These are phyloP conservation scores for Pochonia chlamydosporia DNA, from an alignment of 2,329 filamentous ascomycete species.

Conservation along the genomic window DNA sequence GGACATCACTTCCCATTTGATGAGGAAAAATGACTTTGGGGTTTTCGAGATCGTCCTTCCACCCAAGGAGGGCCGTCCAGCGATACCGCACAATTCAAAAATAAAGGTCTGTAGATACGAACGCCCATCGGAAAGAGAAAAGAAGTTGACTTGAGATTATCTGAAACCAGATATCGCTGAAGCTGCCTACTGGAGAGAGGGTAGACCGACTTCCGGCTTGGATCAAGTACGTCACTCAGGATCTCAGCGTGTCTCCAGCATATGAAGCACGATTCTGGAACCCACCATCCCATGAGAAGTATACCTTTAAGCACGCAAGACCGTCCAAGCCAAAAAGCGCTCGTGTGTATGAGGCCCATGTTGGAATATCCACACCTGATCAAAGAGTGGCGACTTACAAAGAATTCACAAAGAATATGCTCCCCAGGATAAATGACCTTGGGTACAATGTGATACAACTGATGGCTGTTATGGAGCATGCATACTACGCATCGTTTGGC, in stretches of 20 bases:
- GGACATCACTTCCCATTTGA: constrained; percentile 75
- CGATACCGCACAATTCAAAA: constrained; percentile 90
- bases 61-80: constrained; percentile 64
- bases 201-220: constrained; percentile 89
- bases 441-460: constrained; percentile 98
- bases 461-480: constrained; percentile 99
- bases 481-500: constrained; percentile 97
- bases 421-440: constrained; percentile 81
- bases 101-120: constrained; percentile 63
- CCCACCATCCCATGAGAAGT: constrained; percentile 72
- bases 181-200: constrained; percentile 70
- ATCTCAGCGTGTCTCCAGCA: constrained; percentile 78
- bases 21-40: constrained; percentile 81
- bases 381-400: constrained; percentile 89
- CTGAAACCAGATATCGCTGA: constrained; percentile 66
- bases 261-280: constrained; percentile 99
- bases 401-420: constrained; percentile 88
- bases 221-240: constrained; percentile 97
- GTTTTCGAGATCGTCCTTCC: constrained; percentile 80
- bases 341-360: constrained; percentile 98
- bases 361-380: constrained; percentile 92
- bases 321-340: constrained; percentile 79
- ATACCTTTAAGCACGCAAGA: constrained; percentile 75
- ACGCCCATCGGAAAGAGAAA: not conserved
- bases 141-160: not conserved